A percentile compares a stretch with the other conserved stretches of the same genome.
phyloP scores from a whole-genome alignment of 257 asterid species.

The Fraxinus pennsylvanica region DNA sequence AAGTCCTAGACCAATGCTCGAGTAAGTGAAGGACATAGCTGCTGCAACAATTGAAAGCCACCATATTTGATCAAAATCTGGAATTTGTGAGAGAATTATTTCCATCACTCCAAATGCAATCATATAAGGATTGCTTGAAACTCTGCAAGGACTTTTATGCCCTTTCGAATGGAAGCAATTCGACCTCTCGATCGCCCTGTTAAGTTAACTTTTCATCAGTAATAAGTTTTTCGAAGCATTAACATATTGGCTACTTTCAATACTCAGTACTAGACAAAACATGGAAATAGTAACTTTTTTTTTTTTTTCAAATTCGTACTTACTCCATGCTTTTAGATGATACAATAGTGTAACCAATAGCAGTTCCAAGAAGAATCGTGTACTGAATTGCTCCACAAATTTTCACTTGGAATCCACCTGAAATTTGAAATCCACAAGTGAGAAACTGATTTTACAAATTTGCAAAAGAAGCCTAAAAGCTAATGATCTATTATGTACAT shows the following conservation, averaged over 20 bases:
- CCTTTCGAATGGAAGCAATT: slow-evolving; percentile 61
- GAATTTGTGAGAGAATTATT: slow-evolving; percentile 62
- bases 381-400: slow-evolving; percentile 54
- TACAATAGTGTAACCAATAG: slow-evolving; percentile 54
- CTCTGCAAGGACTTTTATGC: slow-evolving; percentile 46
- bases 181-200: slow-evolving; percentile 60
- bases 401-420: slow-evolving; percentile 52
- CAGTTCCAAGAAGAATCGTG: slow-evolving; percentile 48
- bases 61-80: slow-evolving; percentile 66
- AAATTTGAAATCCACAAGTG: background rate
- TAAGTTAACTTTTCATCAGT: slow-evolving; percentile 13
- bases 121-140: slow-evolving; percentile 64
- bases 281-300: background rate
- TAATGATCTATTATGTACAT: background rate
- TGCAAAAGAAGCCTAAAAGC: background rate
- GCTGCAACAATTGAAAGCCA: slow-evolving; percentile 84
- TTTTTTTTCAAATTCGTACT: background rate
- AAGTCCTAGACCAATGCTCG: slow-evolving; percentile 68
- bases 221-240: too few relatives aligned
- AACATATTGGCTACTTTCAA: too few relatives aligned
- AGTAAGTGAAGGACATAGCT: slow-evolving; percentile 71
- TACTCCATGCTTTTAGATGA: slow-evolving; percentile 26
- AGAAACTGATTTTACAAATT: too few relatives aligned
- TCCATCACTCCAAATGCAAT: slow-evolving; percentile 62
- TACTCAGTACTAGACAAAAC: too few relatives aligned